phyloP scores from a whole-genome alignment of 2,329 filamentous ascomycete genomes.

The Cyphellophora attinorum region DNA sequence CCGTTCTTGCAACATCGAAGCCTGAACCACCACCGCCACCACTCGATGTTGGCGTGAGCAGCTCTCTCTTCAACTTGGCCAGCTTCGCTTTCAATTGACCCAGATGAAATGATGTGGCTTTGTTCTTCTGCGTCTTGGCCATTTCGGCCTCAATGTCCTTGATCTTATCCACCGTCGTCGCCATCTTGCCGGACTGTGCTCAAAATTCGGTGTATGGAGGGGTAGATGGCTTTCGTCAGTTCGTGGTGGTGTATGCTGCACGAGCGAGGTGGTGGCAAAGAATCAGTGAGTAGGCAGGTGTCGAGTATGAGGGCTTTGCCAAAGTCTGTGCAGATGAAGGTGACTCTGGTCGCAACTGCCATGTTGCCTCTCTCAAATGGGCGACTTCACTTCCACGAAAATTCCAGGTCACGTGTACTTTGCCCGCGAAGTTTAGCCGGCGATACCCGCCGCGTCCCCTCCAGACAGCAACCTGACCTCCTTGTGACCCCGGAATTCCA shows the following conservation, averaged over 20 bases:
- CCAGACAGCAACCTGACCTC: too few relatives aligned
- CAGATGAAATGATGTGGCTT: conserved; percentile 86
- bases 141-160: conserved; percentile 97
- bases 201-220: neutral
- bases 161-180: conserved; percentile 98
- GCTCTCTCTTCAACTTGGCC: conserved; percentile 92
- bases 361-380: too few relatives aligned
- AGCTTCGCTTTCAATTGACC: conserved; percentile 95
- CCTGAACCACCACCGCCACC: conserved; percentile 79
- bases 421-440: too few relatives aligned
- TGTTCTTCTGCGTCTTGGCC: conserved; percentile 96
- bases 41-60: conserved; percentile 70
- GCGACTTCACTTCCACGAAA: too few relatives aligned
- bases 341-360: too few relatives aligned
- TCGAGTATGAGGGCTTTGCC: too few relatives aligned
- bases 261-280: too few relatives aligned
- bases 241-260: neutral
- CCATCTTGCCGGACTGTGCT: conserved; percentile 57
- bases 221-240: neutral
- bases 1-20: conserved; percentile 95
- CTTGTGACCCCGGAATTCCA: too few relatives aligned
- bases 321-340: too few relatives aligned
- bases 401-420: too few relatives aligned
- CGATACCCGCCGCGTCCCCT: too few relatives aligned
- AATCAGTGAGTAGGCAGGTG: too few relatives aligned